phyloP scores from a whole-genome alignment of 768 basidiomycete genomes.

The Rubroboletus pulcherrimus region DNA sequence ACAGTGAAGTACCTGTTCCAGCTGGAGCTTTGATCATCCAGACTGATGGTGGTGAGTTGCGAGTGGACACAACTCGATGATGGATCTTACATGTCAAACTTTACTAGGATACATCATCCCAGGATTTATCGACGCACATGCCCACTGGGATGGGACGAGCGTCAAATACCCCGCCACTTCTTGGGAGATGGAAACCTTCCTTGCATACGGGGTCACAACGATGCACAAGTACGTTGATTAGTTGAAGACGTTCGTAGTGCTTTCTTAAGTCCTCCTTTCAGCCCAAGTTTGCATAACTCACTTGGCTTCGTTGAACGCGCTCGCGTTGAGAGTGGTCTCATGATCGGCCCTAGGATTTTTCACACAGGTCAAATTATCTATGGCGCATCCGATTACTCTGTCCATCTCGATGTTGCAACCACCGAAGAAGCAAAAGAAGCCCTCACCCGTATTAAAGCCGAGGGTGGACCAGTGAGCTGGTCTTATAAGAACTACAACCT shows the following conservation, averaged over 20 bases:
- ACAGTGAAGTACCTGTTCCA: slow-evolving; percentile 33
- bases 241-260: background rate
- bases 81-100: slow-evolving; percentile 2
- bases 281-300: slow-evolving; percentile 63
- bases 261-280: slow-evolving; percentile 21
- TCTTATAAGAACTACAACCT: slow-evolving; percentile 80
- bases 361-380: slow-evolving; percentile 62
- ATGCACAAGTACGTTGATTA: slow-evolving; percentile 58
- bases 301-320: slow-evolving; percentile 62
- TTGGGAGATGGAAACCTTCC: slow-evolving; percentile 73
- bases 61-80: background rate
- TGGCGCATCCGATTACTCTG: slow-evolving; percentile 44
- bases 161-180: slow-evolving; percentile 57
- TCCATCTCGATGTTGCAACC: slow-evolving; percentile 63
- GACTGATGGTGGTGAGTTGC: slow-evolving; percentile 54
- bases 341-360: slow-evolving; percentile 70
- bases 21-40: slow-evolving; percentile 47
- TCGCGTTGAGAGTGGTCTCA: slow-evolving; percentile 63
- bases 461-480: slow-evolving; percentile 65
- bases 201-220: slow-evolving; percentile 74
- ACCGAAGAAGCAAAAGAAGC: slow-evolving; percentile 62
- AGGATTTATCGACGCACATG: slow-evolving; percentile 75
- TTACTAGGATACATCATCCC: slow-evolving; percentile 57
- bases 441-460: slow-evolving; percentile 63
- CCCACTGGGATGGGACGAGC: slow-evolving; percentile 61